These are phyloP conservation scores for Hypoxylon fuscum DNA, from an alignment of 495 filamentous ascomycete species.

Conservation along the genomic window DNA sequence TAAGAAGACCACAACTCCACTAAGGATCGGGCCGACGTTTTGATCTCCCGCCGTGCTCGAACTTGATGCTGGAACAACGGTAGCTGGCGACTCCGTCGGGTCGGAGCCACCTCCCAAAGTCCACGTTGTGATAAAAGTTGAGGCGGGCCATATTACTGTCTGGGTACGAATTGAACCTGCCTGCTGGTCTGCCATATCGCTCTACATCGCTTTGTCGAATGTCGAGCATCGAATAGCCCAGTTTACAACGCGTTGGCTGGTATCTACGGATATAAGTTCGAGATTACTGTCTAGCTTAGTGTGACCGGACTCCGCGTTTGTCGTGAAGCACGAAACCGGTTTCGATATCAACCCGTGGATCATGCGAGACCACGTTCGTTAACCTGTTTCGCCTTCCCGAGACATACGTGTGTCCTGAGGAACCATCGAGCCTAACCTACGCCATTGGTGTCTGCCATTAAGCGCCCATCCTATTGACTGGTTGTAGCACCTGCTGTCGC, in stretches of 20 bases:
- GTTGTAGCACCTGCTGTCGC: background rate
- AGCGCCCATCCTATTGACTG: background rate
- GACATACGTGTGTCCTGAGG: slow-evolving; percentile 29
- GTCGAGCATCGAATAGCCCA: background rate
- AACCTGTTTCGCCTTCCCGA: slow-evolving; percentile 33
- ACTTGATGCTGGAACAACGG: slow-evolving; percentile 18
- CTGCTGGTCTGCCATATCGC: slow-evolving; percentile 9
- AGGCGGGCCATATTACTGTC: slow-evolving; percentile 27
- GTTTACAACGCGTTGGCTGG: background rate
- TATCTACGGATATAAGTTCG: slow-evolving; percentile 16
- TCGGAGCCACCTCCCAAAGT: slow-evolving; percentile 25
- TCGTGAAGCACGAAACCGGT: slow-evolving; percentile 25
- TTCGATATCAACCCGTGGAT: slow-evolving; percentile 11
- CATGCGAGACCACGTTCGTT: slow-evolving; percentile 14
- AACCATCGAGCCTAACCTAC: background rate
- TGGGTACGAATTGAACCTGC: slow-evolving; percentile 27
- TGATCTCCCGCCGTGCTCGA: background rate
- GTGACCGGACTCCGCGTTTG: slow-evolving; percentile 24
- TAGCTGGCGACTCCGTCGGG: slow-evolving; percentile 22
- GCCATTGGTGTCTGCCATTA: background rate
- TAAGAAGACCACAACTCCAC: slow-evolving; percentile 24
- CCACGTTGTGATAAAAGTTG: slow-evolving; percentile 32
- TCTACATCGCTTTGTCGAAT: background rate
- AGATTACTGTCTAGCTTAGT: slow-evolving; percentile 4
- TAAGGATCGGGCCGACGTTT: slow-evolving; percentile 30